A percentile compares a stretch with the other conserved stretches of the same genome.
Evolutionary conservation across 139 green algal genomes (phyloP).

Genomic region (Ostreobium quekettii): DNA sequence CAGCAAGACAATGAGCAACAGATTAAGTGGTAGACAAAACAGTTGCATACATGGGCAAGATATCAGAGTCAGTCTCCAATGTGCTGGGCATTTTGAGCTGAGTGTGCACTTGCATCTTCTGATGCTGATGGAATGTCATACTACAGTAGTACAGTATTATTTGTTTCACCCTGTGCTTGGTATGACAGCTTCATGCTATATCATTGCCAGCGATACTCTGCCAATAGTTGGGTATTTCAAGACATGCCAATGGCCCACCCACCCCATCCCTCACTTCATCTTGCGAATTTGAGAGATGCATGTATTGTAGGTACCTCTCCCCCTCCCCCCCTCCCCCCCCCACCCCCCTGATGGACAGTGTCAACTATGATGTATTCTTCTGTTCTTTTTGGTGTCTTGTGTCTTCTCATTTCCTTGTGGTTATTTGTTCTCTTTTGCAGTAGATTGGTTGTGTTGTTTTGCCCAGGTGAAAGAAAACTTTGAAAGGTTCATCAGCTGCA

Average conservation of each 20-base stretch:
- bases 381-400: neutral
- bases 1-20: neutral
- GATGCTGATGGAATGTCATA: too few relatives aligned
- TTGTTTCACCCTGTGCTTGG: too few relatives aligned
- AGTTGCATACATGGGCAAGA: neutral
- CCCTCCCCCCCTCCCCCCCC: too few relatives aligned
- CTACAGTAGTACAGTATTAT: too few relatives aligned
- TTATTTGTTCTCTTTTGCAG: neutral
- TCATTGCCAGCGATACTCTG: too few relatives aligned
- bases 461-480: conserved; percentile 9
- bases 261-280: too few relatives aligned
- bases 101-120: too few relatives aligned
- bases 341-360: neutral
- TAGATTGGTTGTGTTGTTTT: neutral
- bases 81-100: too few relatives aligned
- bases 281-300: too few relatives aligned
- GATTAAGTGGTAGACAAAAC: neutral
- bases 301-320: too few relatives aligned
- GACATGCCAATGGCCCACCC: neutral
- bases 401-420: neutral
- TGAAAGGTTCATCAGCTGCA: conserved; percentile 9
- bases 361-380: neutral
- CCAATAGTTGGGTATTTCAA: neutral
- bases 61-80: too few relatives aligned
- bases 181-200: too few relatives aligned